Base-by-base conservation (phyloP, 225 moss, liverwort and hornwort species). In the Pseudisothecium myosuroides region DNA sequence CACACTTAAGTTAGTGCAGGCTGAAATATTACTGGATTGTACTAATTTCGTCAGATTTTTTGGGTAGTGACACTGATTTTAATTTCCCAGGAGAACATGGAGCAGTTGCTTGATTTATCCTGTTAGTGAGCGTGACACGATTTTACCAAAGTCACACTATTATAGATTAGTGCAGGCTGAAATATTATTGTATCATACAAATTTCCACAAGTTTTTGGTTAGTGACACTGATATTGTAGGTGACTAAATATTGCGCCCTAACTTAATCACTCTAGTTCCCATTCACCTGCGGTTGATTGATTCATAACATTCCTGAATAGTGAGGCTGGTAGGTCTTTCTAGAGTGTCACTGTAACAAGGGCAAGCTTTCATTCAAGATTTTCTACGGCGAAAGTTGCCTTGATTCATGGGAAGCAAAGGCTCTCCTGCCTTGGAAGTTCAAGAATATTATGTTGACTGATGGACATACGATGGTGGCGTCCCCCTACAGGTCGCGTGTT, bases 401-500 rank as follows among this genome's bases (percentile, higher is more conserved):
- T 56, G 78, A n/a, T n/a, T 39, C 12, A 18, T 39, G 39, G 39
- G 39, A 58, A 80, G 80, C 58, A 17, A 80, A 28, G 80, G 3
- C 58, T 58, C 58, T 28, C 28, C 39, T 59, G 39, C 80, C 28
- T 80, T 58, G 17, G 80, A 39, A 56, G 27, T 79, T 17, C n/a
- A n/a, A 80, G 28, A 41, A 28, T 80, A 28, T 41, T 80, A 7
- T 39, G n/a, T 55, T 55, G 65, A 43, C 65, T 83, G 83, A 83
- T 87, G 45, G 87, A 69, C 43, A 13, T 43, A 59, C 19, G 59
- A 34, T 86, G 82, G 47, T 54, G 85, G 59, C 62, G 69, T 47
- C 17, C 52, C 52, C 52, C 41, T 71, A 17, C 90, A 94, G 94
- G 90, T 92, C 45, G 87, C 94, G 17, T 91, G 94, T 81, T 90